These are phyloP conservation scores for Mimosa bimucronata DNA, from an alignment of 306 rosid genomes.

Conservation along the genomic window DNA sequence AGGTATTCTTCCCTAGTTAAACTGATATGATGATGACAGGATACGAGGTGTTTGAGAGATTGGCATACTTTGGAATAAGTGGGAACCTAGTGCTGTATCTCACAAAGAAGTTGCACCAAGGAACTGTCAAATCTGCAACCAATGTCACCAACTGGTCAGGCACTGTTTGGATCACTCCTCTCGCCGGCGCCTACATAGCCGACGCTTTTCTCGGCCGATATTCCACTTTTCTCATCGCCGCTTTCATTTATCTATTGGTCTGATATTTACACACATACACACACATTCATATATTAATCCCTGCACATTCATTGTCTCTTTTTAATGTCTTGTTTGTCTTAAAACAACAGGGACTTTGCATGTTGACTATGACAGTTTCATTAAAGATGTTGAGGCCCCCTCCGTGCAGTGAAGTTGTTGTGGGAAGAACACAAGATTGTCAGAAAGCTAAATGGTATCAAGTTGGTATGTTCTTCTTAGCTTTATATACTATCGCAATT, in stretches of 20 bases:
- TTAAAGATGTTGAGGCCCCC: conserved; percentile 66
- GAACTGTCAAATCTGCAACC: conserved; percentile 53
- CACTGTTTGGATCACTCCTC: conserved; percentile 68
- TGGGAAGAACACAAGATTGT: conserved; percentile 36
- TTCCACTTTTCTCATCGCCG: conserved; percentile 45
- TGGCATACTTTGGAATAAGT: conserved; percentile 68
- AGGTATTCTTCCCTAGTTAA: not conserved
- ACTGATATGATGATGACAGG: conserved; percentile 33
- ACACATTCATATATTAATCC: not conserved
- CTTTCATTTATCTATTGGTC: conserved; percentile 47
- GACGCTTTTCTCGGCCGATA: conserved; percentile 64
- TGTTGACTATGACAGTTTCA: conserved; percentile 70
- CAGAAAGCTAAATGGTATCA: conserved; percentile 57
- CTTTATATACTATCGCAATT: conserved; percentile 61
- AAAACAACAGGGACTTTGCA: conserved; percentile 49
- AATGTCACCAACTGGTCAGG: conserved; percentile 74
- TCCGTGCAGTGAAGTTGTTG: conserved; percentile 41
- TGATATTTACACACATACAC: not conserved
- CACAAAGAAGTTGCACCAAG: conserved; percentile 64
- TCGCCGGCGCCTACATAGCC: conserved; percentile 66
- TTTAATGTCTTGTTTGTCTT: not conserved
- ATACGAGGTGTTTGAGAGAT: conserved; percentile 77
- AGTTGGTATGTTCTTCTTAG: conserved; percentile 57
- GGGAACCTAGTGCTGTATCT: conserved; percentile 66
- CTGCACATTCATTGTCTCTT: not conserved